These are phyloP conservation scores for Fomitopsis pinicola DNA, from an alignment of 1,284 basidiomycete genomes.

Conservation along the genomic window DNA sequence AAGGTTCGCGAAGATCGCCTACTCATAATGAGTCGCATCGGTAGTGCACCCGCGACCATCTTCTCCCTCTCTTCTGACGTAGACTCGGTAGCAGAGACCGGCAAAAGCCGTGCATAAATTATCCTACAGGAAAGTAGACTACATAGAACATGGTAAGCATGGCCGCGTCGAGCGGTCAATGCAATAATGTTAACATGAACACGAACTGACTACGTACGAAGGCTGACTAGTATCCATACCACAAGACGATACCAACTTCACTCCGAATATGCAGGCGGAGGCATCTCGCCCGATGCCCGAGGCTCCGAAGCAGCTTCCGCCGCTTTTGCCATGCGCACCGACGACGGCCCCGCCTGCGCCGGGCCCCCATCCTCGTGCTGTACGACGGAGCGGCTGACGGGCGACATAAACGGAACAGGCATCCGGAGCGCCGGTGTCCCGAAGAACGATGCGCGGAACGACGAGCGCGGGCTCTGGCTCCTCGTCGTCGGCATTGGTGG, in stretches of 20 bases:
- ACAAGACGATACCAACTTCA: background rate
- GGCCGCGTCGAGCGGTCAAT: too few species aligned
- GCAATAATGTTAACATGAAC: background rate
- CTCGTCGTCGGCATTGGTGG: background rate
- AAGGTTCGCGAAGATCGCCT: too few species aligned
- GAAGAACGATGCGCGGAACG: background rate
- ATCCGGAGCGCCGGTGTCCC: background rate
- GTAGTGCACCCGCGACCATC: too few species aligned
- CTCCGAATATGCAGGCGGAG: constrained; percentile 4
- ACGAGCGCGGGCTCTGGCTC: background rate
- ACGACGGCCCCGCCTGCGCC: background rate
- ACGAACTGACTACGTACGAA: background rate
- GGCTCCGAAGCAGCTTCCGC: constrained; percentile 2
- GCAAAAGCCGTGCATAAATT: too few species aligned
- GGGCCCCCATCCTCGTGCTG: background rate
- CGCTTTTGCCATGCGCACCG: background rate
- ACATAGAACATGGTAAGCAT: too few species aligned
- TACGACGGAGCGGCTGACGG: background rate
- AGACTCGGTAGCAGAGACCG: too few species aligned
- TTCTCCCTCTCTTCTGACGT: too few species aligned
- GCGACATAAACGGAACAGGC: background rate
- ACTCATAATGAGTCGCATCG: too few species aligned
- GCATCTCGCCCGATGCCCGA: background rate
- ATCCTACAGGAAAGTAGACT: too few species aligned
- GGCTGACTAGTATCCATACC: background rate